Evolutionary conservation across 208 protist genomes (phyloP), one percentile per base, ranked within the genome.

Genomic region (Strigomonas oncopelti): DNA sequence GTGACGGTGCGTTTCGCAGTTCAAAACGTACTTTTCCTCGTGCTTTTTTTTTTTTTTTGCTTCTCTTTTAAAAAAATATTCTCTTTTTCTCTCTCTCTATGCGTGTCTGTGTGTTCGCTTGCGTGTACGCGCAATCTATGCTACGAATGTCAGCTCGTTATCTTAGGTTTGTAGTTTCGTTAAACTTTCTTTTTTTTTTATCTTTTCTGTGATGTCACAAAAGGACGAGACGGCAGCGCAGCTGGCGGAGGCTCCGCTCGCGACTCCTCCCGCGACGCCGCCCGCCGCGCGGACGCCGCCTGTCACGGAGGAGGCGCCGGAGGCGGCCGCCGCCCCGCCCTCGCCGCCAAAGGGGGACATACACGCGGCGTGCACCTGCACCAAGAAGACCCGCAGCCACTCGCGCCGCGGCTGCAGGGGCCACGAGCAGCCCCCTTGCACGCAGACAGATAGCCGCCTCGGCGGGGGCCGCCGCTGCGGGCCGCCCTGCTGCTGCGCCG

Each of bases 401-500:
- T 38, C 67, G 0, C 32, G 36, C 16, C 24, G 53, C 20, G 22
- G 27, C 28, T 16, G 29, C 32, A 42, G 27, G 22, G 24, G 27
- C 27, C 45, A 27, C n/a, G 4, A 46, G 34, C 57, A 25, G 11
- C 13, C 29, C 29, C 13, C 63, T 51, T n/a, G n/a, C n/a, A n/a
- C n/a, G n/a, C n/a, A n/a, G n/a, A n/a, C 13, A 11, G 63, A 25
- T 66, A 29, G 28, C 51, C 58, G 5, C 45, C 36, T 14, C 61
- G 58, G 61, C n/a, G n/a, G n/a, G 4, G 36, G 56, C 32, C 56
- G 46, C n/a, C 54, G 63, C 13, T 65, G 61, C 25, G 58, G 56
- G n/a, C 57, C 45, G 27, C 54, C 61, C 8, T 65, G 61, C 25
- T 93, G 88, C 77, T 91, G 88, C 51, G 79, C 78, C 25, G 45